Percentiles rank a stretch among this genome's conserved stretches.
Evolutionary conservation across 169 alveolate species (phyloP).

Genomic region (Plasmodium gonderi): DNA sequence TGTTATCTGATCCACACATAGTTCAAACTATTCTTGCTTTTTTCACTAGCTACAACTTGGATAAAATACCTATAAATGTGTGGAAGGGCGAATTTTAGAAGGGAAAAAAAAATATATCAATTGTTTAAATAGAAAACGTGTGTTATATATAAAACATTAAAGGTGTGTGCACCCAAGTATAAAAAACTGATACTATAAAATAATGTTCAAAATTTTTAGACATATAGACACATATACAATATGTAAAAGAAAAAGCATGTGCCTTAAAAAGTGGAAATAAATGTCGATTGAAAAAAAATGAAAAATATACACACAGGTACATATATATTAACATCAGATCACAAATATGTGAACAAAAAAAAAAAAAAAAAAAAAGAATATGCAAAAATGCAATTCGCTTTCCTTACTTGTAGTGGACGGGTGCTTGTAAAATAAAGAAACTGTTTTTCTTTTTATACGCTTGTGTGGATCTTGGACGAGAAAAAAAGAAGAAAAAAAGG

Average conservation of each 20-base stretch:
- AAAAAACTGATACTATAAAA: neutral
- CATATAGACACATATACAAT: neutral
- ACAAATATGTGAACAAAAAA: neutral
- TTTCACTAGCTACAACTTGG: conserved; percentile 41
- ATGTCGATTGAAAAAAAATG: neutral
- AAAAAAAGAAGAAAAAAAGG: neutral
- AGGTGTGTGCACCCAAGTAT: neutral
- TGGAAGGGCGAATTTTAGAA: neutral
- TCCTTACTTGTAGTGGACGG: conserved; percentile 68
- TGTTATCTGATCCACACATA: conserved; percentile 27
- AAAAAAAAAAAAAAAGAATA: neutral
- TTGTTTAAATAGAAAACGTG: neutral
- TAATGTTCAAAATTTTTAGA: neutral
- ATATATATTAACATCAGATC: neutral
- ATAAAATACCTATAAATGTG: conserved; percentile 30
- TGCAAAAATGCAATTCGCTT: neutral
- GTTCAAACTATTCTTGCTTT: conserved; percentile 38
- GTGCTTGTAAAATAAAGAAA: conserved; percentile 57
- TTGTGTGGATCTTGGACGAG: conserved; percentile 57
- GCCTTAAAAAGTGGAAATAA: neutral
- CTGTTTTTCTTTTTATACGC: conserved; percentile 58
- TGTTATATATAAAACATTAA: no score
- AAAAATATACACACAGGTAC: neutral
- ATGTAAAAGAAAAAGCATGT: neutral
- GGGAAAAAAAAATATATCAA: neutral